Conservation (phyloP, 2,329 filamentous ascomycete species). For the Trichoderma cornu-damae region DNA sequence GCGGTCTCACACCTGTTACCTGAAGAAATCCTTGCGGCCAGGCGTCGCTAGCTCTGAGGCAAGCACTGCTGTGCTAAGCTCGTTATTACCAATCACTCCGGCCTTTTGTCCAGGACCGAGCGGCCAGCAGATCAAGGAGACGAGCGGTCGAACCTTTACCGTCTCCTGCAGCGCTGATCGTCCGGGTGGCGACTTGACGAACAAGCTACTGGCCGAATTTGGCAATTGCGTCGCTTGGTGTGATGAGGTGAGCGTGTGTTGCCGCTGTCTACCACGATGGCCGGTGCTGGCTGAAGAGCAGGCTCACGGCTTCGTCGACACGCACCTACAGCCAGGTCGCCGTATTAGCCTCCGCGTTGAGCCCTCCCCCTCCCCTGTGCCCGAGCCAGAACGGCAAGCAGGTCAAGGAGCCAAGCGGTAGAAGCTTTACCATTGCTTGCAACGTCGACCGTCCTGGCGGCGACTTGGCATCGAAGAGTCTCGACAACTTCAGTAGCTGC, state of each 20-base stretch:
- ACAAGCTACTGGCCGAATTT: not conserved
- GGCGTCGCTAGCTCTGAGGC: not conserved
- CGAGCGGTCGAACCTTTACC: not conserved
- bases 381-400: not conserved
- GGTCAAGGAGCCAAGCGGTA: not conserved
- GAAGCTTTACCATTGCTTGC: not conserved
- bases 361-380: not conserved
- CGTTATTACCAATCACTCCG: not conserved
- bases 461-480: not conserved
- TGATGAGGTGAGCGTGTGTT: not conserved
- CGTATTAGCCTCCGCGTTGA: not conserved
- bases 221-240: not conserved
- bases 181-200: not conserved
- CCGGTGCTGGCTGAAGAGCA: constrained; percentile 1
- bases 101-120: not conserved
- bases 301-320: not conserved
- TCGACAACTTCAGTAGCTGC: not conserved
- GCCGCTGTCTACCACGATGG: not conserved
- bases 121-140: constrained; percentile 1
- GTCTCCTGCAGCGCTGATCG: not conserved
- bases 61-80: not conserved
- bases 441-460: not conserved
- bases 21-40: not conserved
- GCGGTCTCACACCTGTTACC: not conserved
- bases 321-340: not conserved